These are phyloP conservation scores for Aureobasidium sp. DNA, from an alignment of 2,329 filamentous ascomycete genomes.

Conservation along the genomic window DNA sequence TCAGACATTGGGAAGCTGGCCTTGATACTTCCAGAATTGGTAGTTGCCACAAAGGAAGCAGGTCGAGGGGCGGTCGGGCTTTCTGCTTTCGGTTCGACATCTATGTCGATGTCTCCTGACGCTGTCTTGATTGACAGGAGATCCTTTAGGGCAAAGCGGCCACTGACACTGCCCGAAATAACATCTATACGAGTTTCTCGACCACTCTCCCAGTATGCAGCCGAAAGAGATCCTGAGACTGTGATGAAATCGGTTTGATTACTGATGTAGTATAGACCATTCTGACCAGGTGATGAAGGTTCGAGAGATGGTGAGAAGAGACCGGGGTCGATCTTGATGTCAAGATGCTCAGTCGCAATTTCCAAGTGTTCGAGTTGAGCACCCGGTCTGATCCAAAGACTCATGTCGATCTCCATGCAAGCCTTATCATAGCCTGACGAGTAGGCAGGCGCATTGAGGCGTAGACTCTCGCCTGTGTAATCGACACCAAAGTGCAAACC, in stretches of 20 bases:
- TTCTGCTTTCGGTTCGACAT: conserved; percentile 33
- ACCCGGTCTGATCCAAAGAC: conserved; percentile 31
- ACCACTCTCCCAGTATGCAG: conserved; percentile 28
- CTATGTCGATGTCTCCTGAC: conserved; percentile 36
- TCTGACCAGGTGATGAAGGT: conserved; percentile 12
- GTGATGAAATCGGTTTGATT: conserved; percentile 29
- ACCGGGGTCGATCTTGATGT: conserved; percentile 31
- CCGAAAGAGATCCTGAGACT: conserved; percentile 28
- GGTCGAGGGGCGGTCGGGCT: conserved; percentile 24
- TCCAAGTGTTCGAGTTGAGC: conserved; percentile 29
- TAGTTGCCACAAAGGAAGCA: conserved; percentile 32
- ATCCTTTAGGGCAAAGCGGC: conserved; percentile 35
- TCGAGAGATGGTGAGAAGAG: conserved; percentile 18
- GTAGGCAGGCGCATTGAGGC: conserved; percentile 20
- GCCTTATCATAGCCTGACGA: conserved; percentile 19
- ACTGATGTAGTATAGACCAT: conserved; percentile 26
- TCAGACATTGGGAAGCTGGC: conserved; percentile 25
- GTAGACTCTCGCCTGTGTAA: conserved; percentile 19
- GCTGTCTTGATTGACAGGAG: conserved; percentile 34
- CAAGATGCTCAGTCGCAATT: conserved; percentile 31
- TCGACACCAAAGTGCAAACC: conserved; percentile 28
- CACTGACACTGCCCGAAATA: conserved; percentile 35
- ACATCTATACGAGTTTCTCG: conserved; percentile 35
- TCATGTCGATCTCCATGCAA: conserved; percentile 34
- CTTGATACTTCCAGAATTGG: conserved; percentile 33